Base-by-base conservation (phyloP, 1,139 yeast genomes). In the Torulaspora pretoriensis region DNA sequence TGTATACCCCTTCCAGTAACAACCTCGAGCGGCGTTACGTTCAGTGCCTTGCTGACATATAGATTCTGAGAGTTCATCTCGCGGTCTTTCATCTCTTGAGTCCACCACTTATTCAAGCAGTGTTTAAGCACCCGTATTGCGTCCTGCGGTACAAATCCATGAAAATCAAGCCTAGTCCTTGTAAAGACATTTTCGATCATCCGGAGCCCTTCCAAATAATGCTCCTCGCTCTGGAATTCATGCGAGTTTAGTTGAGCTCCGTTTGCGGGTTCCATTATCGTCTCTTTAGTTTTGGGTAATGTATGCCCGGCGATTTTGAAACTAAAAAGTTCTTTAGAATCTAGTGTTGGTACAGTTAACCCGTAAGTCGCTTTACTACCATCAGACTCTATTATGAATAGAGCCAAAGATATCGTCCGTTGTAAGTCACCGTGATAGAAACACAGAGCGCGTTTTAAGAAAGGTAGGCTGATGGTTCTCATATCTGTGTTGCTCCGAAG, bases 1-100 rank as follows among this genome's bases (percentile, higher is more conserved):
- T 81, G 88, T 9, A 80, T 56, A 0, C 88, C 88, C 47, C 84
- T 61, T 0, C 88, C 88, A 0, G 86, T 80, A 2, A 80, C 63
- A 0, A 81, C 61, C 2, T 51, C 55, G 10, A 80, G 54, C 0
- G 72, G 71, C 2, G 60, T 64, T 1, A 72, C 70, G 58, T 70
- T 52, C n/a, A 43, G 30, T 6, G 48, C 60, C 14, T 53, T 49
- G 61, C 25, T 49, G 40, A 2, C 70, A 43, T 59, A 67, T 29
- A 63, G 57, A 8, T 65, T 59, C 13, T 61, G 64, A 2, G 78
- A 77, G 23, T 68, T 64, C 4, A 62, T 40, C 38, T 70, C 71
- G 40, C 85, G 61, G 29, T 59, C 56, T 6, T 56, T 51, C 32
- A 68, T 34, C 56, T 81, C 87, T 19, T 63, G 62, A 1, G 55